These are phyloP conservation scores for Starmera caribaea DNA, from an alignment of 805 yeast species.

Conservation along the genomic window DNA sequence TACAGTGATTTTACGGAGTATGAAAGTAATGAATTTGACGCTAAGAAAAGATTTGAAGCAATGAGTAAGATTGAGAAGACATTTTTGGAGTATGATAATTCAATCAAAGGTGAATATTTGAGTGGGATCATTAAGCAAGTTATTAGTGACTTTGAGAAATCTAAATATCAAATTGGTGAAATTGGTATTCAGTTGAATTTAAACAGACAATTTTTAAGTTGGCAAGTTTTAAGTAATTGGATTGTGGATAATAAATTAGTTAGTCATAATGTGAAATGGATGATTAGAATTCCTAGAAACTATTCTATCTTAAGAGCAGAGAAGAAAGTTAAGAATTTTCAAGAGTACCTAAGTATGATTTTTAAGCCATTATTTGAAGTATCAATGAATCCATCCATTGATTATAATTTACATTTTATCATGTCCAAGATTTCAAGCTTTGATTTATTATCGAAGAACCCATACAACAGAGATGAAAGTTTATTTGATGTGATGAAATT, in stretches of 20 bases:
- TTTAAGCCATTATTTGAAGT: slow-evolving; percentile 25
- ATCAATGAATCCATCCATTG: slow-evolving; percentile 12
- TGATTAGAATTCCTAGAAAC: slow-evolving; percentile 23
- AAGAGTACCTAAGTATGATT: slow-evolving; percentile 22
- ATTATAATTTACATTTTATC: slow-evolving; percentile 21
- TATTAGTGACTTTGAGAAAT: slow-evolving; percentile 24
- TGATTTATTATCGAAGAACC: slow-evolving; percentile 21
- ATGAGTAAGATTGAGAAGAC: slow-evolving; percentile 22
- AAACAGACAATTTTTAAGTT: slow-evolving; percentile 7
- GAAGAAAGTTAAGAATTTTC: slow-evolving; percentile 18
- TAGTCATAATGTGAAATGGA: slow-evolving; percentile 31
- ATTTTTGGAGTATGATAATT: slow-evolving; percentile 26
- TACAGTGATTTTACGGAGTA: slow-evolving; percentile 12
- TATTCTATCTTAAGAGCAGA: slow-evolving; percentile 16
- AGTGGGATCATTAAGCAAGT: slow-evolving; percentile 24
- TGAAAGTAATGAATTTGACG: slow-evolving; percentile 9
- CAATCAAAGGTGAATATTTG: slow-evolving; percentile 27
- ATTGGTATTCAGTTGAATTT: slow-evolving; percentile 24
- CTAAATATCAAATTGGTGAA: slow-evolving; percentile 29
- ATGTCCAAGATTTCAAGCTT: slow-evolving; percentile 23
- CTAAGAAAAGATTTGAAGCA: slow-evolving; percentile 16
- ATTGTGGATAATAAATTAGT: slow-evolving; percentile 25
- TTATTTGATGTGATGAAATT: slow-evolving; percentile 12
- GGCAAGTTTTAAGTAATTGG: slow-evolving; percentile 27
- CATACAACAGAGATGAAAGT: slow-evolving; percentile 9